These are phyloP conservation scores for Russula griseocarnosa DNA, from an alignment of 768 basidiomycete genomes.

Conservation along the genomic window DNA sequence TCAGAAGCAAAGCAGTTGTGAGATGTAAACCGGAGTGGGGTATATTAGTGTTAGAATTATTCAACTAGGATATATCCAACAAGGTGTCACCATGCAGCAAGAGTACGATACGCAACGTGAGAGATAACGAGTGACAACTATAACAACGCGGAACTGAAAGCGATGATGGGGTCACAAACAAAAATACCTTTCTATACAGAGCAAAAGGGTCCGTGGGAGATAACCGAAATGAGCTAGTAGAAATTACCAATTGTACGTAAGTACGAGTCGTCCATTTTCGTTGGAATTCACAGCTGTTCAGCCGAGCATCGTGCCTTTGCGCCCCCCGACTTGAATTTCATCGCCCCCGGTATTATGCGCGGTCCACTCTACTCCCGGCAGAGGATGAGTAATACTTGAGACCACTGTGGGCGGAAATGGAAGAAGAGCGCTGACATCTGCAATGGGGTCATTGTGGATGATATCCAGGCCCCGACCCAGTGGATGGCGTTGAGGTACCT, in stretches of 20 bases:
- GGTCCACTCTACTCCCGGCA: conserved; percentile 24
- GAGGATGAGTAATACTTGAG: conserved; percentile 23
- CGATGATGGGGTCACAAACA: conserved; percentile 16
- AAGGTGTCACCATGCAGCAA: conserved; percentile 21
- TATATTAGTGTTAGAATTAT: conserved; percentile 29
- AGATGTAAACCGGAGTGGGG: conserved; percentile 21
- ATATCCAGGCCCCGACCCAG: conserved; percentile 35
- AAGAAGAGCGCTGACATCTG: conserved; percentile 21
- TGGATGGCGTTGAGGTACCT: conserved; percentile 33
- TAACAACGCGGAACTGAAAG: conserved; percentile 21
- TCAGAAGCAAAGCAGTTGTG: conserved; percentile 15
- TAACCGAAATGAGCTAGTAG: conserved; percentile 7
- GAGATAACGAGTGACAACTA: conserved; percentile 14
- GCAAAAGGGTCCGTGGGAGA: conserved; percentile 24
- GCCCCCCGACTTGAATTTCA: conserved; percentile 21
- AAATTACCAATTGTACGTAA: conserved; percentile 25
- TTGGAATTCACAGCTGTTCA: conserved; percentile 14
- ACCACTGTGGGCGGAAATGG: conserved; percentile 19
- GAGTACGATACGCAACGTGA: conserved; percentile 21
- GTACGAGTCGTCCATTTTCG: conserved; percentile 19
- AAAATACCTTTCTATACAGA: conserved; percentile 24
- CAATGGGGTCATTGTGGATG: conserved; percentile 33
- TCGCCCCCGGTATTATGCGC: conserved; percentile 23
- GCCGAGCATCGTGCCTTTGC: conserved; percentile 23
- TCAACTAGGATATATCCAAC: conserved; percentile 28